Base-by-base conservation (phyloP, 2,329 filamentous ascomycete species). In the Fusarium sp. region DNA sequence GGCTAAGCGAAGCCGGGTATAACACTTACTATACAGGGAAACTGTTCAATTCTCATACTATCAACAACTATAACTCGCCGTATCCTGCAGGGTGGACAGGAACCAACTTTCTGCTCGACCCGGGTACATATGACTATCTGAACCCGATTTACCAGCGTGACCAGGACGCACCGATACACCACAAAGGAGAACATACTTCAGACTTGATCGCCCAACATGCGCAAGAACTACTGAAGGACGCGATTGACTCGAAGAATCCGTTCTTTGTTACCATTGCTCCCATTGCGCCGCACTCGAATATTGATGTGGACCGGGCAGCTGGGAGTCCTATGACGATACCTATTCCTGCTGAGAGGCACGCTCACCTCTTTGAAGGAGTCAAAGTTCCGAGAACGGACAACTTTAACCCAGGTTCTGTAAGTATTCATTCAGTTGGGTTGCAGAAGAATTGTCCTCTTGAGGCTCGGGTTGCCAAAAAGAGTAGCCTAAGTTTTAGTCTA, bases 11-110 rank as follows among this genome's bases (percentile, higher is more conserved):
- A 6, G 87, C 86, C 0, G 90, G 90, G 0, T 93, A 93, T 75
- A 87, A 88, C 69, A 92, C 91, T 0, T 92, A 91, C 74, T 93
- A 93, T 72, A 88, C 87, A 0, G 91, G 90, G n/a, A 93, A 94
- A 75, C 81, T 92, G 7, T 90, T 91, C 80, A 93, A 93, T 69
- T 82, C 85, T 0, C 90, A 92, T 54, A 86, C 82, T 0, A 81
- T 86, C 3, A 74, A 83, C 1, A 92, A 91, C 62, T 93, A 91
- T 74, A 80, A 90, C 73, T 80, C 82, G 6, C 86, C 90, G 1
- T 83, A 80, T 44, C 83, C 86, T 0, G 83, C 82, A 1, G 90
- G 90, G 1, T 92, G 88, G 82, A 91, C 84, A 15, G 83, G 82
- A 9, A 75, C 67, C 1, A 74, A 75, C 68, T 80, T 81, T 49